These are phyloP conservation scores for Candolleomyces efflorescens DNA, from an alignment of 768 basidiomycete species.

Conservation along the genomic window DNA sequence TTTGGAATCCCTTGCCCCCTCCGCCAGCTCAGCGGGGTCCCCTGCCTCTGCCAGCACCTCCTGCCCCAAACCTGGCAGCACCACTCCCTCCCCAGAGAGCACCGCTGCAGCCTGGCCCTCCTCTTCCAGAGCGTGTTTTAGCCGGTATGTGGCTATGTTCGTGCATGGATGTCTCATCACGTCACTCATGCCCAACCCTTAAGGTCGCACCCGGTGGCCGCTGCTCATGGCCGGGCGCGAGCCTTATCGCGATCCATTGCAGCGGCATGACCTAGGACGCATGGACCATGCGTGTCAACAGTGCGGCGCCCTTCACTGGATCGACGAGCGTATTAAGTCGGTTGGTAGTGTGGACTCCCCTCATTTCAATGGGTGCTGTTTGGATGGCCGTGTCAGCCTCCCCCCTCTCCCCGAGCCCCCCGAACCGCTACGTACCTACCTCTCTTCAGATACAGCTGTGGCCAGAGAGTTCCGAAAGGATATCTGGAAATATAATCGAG, in stretches of 20 bases:
- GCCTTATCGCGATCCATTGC: constrained; percentile 5
- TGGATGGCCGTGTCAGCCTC: constrained; percentile 2
- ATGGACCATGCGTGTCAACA: background rate
- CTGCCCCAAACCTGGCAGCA: too few species aligned
- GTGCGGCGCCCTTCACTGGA: constrained; percentile 4
- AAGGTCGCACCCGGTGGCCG: too few species aligned
- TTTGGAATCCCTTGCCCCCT: too few species aligned
- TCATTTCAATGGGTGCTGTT: constrained; percentile 7
- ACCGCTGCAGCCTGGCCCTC: too few species aligned
- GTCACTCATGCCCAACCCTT: too few species aligned
- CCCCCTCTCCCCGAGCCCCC: background rate
- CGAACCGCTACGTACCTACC: constrained; percentile 1
- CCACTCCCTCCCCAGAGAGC: too few species aligned
- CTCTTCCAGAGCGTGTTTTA: too few species aligned
- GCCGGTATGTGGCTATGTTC: too few species aligned
- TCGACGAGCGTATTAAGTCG: background rate
- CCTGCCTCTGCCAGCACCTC: too few species aligned
- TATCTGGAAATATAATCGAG: constrained; percentile 34
- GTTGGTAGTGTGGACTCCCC: constrained; percentile 2
- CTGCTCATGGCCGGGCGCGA: constrained; percentile 1
- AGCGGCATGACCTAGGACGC: background rate
- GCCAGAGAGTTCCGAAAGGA: constrained; percentile 23
- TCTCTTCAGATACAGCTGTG: constrained; percentile 6
- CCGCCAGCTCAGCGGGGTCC: too few species aligned
- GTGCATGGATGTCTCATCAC: too few species aligned